These are phyloP conservation scores for Pseudopithomyces chartarum DNA, from an alignment of 2,329 filamentous ascomycete genomes.

Conservation along the genomic window DNA sequence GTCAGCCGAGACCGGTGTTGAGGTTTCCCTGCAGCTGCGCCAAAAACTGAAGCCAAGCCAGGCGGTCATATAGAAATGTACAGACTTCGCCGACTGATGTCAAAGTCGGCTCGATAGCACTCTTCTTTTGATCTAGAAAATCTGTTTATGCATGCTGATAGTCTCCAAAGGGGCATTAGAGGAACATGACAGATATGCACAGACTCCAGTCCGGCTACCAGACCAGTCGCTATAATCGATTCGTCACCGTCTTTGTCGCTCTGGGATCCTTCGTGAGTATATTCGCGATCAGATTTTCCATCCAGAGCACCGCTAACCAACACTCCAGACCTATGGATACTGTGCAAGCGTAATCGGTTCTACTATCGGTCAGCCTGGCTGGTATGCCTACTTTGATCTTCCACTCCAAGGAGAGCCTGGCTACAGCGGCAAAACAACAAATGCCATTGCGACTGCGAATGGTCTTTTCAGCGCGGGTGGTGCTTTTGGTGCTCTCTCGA, in stretches of 20 bases:
- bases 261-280: conserved; percentile 23
- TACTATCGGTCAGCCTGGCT: conserved; percentile 59
- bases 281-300: neutral
- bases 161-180: neutral
- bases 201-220: conserved; percentile 17
- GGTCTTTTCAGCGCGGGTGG: conserved; percentile 56
- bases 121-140: no score
- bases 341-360: conserved; percentile 57
- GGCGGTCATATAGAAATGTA: no score
- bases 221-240: conserved; percentile 21
- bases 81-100: no score
- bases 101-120: no score
- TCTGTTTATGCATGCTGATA: no score
- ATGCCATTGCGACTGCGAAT: conserved; percentile 56
- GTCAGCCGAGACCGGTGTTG: no score
- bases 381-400: conserved; percentile 57
- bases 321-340: conserved; percentile 53
- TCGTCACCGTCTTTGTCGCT: conserved; percentile 22
- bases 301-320: neutral
- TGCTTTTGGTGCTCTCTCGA: conserved; percentile 53
- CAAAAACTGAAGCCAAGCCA: no score
- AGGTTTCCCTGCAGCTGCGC: no score
- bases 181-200: neutral
- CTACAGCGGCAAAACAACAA: conserved; percentile 53
- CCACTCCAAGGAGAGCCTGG: conserved; percentile 50